phyloP scores from a whole-genome alignment of 2,329 filamentous ascomycete genomes.

The Trichoderma pleuroti region DNA sequence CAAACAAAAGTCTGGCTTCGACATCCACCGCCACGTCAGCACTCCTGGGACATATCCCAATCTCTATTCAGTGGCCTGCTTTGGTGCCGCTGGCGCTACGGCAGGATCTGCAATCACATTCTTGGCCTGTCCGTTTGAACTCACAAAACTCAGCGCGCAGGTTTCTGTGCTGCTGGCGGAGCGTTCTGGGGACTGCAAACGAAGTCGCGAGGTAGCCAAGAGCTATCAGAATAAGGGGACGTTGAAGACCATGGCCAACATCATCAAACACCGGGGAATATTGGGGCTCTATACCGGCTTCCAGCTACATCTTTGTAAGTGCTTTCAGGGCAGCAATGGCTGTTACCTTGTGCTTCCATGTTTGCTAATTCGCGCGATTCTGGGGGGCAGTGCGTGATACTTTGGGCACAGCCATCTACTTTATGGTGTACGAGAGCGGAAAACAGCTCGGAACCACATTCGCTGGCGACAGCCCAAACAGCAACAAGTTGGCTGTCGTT shows the following conservation, averaged over 20 bases:
- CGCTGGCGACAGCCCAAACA: constrained; percentile 67
- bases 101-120: constrained; percentile 76
- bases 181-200: constrained; percentile 34
- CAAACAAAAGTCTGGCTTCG: constrained; percentile 61
- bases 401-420: constrained; percentile 79
- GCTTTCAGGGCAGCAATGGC: background rate
- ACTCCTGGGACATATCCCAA: constrained; percentile 67
- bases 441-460: constrained; percentile 79
- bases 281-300: constrained; percentile 78
- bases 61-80: constrained; percentile 69
- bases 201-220: constrained; percentile 57
- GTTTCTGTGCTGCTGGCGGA: constrained; percentile 73
- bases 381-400: constrained; percentile 66
- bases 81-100: constrained; percentile 72
- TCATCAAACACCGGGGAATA: constrained; percentile 70
- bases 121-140: constrained; percentile 81
- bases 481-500: constrained; percentile 74
- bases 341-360: background rate
- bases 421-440: constrained; percentile 82
- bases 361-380: constrained; percentile 18
- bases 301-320: constrained; percentile 70
- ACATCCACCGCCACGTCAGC: constrained; percentile 71
- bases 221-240: constrained; percentile 79
- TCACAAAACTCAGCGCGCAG: constrained; percentile 86
- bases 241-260: constrained; percentile 69